These are phyloP conservation scores for Spizellomyces punctatus DNA, from an alignment of 192 early-diverging fungal species.

Conservation along the genomic window DNA sequence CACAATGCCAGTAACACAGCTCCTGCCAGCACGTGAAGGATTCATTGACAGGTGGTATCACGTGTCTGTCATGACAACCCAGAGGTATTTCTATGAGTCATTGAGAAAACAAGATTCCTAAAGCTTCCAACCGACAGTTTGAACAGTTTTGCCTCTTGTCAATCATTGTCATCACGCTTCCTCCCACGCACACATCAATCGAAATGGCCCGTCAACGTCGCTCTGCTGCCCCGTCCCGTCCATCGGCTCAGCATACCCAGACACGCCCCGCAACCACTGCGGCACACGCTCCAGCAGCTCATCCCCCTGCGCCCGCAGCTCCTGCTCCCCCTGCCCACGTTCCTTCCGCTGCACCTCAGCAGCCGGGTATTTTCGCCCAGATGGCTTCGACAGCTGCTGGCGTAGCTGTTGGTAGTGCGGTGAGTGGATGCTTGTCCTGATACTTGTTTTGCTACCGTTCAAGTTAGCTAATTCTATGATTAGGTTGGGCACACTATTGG, in stretches of 20 bases:
- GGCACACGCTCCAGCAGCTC: slow-evolving; percentile 46
- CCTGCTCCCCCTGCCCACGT: slow-evolving; percentile 40
- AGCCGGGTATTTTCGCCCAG: slow-evolving; percentile 78
- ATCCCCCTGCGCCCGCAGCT: slow-evolving; percentile 32
- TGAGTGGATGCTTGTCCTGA: slow-evolving; percentile 39
- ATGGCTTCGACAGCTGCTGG: slow-evolving; percentile 95
- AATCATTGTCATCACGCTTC: slow-evolving; percentile 1
- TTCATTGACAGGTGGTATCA: too few relatives aligned
- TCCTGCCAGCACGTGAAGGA: too few relatives aligned
- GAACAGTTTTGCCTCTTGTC: background rate
- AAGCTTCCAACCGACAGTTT: too few relatives aligned
- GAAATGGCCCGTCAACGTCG: slow-evolving; percentile 66
- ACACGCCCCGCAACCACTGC: slow-evolving; percentile 50
- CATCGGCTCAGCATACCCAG: slow-evolving; percentile 48
- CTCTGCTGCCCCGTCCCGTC: slow-evolving; percentile 52
- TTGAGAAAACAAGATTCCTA: too few relatives aligned
- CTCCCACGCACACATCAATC: slow-evolving; percentile 45
- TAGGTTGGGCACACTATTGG: slow-evolving; percentile 50
- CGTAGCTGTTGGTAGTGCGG: slow-evolving; percentile 87
- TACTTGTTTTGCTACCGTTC: background rate
- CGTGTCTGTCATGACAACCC: too few relatives aligned
- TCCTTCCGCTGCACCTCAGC: slow-evolving; percentile 54
- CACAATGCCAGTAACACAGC: too few relatives aligned
- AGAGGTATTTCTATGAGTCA: too few relatives aligned
- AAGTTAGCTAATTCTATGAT: background rate